A percentile compares a stretch with the other conserved stretches of the same genome.
phyloP scores from a whole-genome alignment of 192 early-diverging fungal species.

The Gamsiella multidivaricata region DNA sequence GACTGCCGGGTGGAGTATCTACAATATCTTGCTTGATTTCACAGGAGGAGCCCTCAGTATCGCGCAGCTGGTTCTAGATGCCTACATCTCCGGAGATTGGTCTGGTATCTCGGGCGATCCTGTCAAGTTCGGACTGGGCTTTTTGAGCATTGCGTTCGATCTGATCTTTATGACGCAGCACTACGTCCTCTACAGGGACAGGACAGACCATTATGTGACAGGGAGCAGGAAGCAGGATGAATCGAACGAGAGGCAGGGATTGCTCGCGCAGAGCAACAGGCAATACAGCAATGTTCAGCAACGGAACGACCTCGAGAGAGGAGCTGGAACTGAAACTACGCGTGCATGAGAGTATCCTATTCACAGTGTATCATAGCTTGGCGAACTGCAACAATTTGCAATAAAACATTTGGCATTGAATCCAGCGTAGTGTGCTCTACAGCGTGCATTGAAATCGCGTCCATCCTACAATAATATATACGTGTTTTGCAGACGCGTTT shows the following conservation, averaged over 20 bases:
- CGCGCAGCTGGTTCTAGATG: constrained; percentile 82
- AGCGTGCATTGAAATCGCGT: too few species aligned
- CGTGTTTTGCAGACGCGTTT: too few species aligned
- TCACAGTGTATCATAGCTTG: too few species aligned
- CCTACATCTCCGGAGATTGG: constrained; percentile 54
- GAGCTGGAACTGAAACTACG: background rate
- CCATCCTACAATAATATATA: too few species aligned
- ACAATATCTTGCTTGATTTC: constrained; percentile 89
- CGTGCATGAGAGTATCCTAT: background rate
- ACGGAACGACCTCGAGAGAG: background rate
- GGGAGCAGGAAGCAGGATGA: background rate
- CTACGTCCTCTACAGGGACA: constrained; percentile 76
- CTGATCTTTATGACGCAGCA: constrained; percentile 86
- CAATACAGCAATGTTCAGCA: background rate
- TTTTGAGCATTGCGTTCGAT: constrained; percentile 85
- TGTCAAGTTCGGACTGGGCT: constrained; percentile 82
- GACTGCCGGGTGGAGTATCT: constrained; percentile 92
- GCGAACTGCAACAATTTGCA: too few species aligned
- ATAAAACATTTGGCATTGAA: too few species aligned
- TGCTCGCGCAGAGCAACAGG: background rate
- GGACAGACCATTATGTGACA: constrained; percentile 28
- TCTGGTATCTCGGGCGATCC: constrained; percentile 60
- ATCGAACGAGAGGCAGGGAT: constrained; percentile 15
- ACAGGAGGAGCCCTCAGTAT: constrained; percentile 84
- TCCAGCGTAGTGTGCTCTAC: too few species aligned